These are phyloP conservation scores for Dothistroma septosporum DNA, from an alignment of 2,329 filamentous ascomycete genomes.

Conservation along the genomic window DNA sequence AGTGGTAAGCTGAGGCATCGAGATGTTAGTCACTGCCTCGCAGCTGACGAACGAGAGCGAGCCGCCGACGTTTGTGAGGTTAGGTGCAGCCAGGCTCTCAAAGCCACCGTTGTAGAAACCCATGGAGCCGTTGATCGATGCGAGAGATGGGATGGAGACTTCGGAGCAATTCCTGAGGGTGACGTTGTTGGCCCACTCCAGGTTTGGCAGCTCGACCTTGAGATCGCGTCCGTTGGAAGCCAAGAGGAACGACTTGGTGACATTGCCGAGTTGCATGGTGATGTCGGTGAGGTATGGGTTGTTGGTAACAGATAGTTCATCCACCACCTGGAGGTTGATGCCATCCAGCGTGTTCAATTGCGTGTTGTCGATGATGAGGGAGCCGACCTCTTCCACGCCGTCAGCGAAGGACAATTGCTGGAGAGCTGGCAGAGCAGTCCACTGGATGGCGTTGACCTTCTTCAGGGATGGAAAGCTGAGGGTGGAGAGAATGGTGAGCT, in stretches of 20 bases:
- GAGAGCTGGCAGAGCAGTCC: conserved; percentile 66
- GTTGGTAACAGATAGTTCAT: conserved; percentile 79
- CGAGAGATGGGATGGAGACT: conserved; percentile 69
- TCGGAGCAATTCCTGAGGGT: conserved; percentile 75
- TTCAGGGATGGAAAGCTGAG: conserved; percentile 64
- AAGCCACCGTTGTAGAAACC: conserved; percentile 81
- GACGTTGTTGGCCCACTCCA: conserved; percentile 73
- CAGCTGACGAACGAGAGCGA: conserved; percentile 57
- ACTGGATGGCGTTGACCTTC: conserved; percentile 63
- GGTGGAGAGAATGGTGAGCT: conserved; percentile 63
- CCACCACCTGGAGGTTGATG: conserved; percentile 72
- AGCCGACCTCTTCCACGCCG: conserved; percentile 63
- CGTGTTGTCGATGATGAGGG: conserved; percentile 79
- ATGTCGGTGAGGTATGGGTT: conserved; percentile 75
- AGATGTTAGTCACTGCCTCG: conserved; percentile 64
- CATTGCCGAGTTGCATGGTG: conserved; percentile 71
- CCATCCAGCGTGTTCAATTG: conserved; percentile 72
- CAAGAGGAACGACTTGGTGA: conserved; percentile 67
- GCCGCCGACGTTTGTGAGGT: conserved; percentile 63
- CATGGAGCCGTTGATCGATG: conserved; percentile 70
- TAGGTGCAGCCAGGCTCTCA: conserved; percentile 57
- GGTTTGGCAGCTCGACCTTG: conserved; percentile 69
- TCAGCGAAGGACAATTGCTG: conserved; percentile 57
- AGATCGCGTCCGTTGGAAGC: conserved; percentile 75
- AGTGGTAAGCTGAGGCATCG: conserved; percentile 62